Evolutionary conservation across 78 protist species (phyloP).

Genomic region (Speleostelium caveatum): DNA sequence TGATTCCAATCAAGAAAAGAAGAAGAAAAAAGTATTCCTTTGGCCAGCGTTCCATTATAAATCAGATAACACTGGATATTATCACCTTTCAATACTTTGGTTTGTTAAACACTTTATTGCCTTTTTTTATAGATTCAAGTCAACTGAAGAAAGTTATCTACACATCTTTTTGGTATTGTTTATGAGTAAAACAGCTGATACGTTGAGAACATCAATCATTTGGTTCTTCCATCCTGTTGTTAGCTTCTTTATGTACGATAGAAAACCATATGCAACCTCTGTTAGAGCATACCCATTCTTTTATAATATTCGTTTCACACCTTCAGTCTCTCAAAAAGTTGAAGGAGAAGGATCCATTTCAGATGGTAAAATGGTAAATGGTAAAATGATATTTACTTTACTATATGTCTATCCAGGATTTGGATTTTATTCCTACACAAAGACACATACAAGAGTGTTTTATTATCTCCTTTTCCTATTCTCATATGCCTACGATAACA

Average conservation of each 20-base stretch:
- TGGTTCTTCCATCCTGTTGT: slow-evolving; percentile 70
- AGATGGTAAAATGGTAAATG: background rate
- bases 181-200: background rate
- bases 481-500: background rate
- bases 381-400: background rate
- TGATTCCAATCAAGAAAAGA: too few relatives aligned
- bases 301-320: background rate
- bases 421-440: slow-evolving; percentile 16
- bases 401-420: slow-evolving; percentile 32
- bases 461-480: background rate
- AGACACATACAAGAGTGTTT: background rate
- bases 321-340: background rate
- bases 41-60: slow-evolving; percentile 33
- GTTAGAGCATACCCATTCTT: slow-evolving; percentile 44
- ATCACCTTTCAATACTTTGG: slow-evolving; percentile 40
- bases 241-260: slow-evolving; percentile 37
- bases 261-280: slow-evolving; percentile 4
- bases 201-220: background rate
- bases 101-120: slow-evolving; percentile 35
- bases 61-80: background rate
- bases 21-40: background rate
- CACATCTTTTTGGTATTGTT: slow-evolving; percentile 3
- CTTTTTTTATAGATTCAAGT: slow-evolving; percentile 18
- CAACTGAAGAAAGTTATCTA: background rate
- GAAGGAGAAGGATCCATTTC: background rate